Evolutionary conservation across 768 basidiomycete species (phyloP), one percentile per base, ranked within the genome.

Genomic region (Pulveroboletus ravenelii): DNA sequence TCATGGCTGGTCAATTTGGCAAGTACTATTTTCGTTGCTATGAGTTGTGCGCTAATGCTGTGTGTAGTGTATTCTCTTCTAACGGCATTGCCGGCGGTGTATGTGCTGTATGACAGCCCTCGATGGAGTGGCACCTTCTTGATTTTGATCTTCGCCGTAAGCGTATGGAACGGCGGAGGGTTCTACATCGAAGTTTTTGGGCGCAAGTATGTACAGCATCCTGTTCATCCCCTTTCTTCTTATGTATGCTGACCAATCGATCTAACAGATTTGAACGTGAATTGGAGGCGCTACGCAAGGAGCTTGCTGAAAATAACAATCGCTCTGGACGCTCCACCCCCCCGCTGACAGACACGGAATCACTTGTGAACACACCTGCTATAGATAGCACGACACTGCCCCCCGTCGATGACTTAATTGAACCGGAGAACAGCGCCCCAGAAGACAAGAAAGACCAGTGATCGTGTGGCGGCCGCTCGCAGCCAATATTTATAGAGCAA

Each of bases 151-250:
- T 90, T 97, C 61, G 74, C 79, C 14, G 89, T 93, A 40, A 88
- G 88, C 52, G 92, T 88, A 0, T 98, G 93, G 93, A 98, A 97
- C 63, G 94, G 94, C 10, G 93, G 89, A 20, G 90, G 89, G 2
- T 96, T 85, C 74, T 96, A 96, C 66, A 93, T 96, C 47, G 93
- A 96, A 66, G 93, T 96, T 17, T 96, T 95, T 63, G 93, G 93
- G 27, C 82, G 93, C 71, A 95, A 96, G 93, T 94, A 55, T 58
- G 90, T 79, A 23, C 44, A 52, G 51, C 51, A 53, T 23, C 14
- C 20, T 31, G 10, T 25, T 3, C n/a, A 10, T 48, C 38, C 10
- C 38, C 27, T 17, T 25, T 10, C 46, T 41, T 31, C n/a, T n/a
- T n/a, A n/a, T n/a, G 5, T 50, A 41, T 15, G 23, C 48, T 56